A percentile compares a stretch with the other conserved stretches of the same genome.
These are phyloP conservation scores for Alternaria infectoria DNA, from an alignment of 2,329 filamentous ascomycete species.

Conservation along the genomic window DNA sequence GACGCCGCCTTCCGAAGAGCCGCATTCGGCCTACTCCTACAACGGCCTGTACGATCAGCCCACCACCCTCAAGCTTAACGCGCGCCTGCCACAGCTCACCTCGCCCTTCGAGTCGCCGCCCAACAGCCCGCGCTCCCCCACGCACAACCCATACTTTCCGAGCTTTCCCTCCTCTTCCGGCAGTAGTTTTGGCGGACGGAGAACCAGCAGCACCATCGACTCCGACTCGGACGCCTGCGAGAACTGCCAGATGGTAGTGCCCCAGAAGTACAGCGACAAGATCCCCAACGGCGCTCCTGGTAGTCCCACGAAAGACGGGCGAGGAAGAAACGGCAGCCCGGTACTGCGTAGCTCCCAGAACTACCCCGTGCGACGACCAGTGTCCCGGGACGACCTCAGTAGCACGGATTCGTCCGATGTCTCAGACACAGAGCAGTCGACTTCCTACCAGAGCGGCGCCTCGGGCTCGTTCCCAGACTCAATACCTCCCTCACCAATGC, in stretches of 20 bases:
- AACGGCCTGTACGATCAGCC: slow-evolving; percentile 45
- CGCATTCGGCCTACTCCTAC: slow-evolving; percentile 39
- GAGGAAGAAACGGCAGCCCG: slow-evolving; percentile 59
- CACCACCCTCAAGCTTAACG: slow-evolving; percentile 39
- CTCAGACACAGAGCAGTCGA: slow-evolving; percentile 48
- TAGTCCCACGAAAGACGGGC: slow-evolving; percentile 56
- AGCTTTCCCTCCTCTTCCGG: slow-evolving; percentile 40
- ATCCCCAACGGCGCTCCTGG: slow-evolving; percentile 61
- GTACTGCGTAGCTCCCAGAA: slow-evolving; percentile 62
- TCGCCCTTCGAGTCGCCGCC: slow-evolving; percentile 51
- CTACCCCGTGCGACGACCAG: slow-evolving; percentile 57
- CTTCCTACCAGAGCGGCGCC: slow-evolving; percentile 42
- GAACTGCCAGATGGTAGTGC: slow-evolving; percentile 63
- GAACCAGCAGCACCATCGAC: slow-evolving; percentile 48
- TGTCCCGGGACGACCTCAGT: slow-evolving; percentile 35
- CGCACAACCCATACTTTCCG: slow-evolving; percentile 59
- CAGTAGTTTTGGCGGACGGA: slow-evolving; percentile 38
- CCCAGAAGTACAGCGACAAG: slow-evolving; percentile 60
- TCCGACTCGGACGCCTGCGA: slow-evolving; percentile 62
- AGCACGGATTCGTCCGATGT: slow-evolving; percentile 46
- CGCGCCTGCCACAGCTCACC: slow-evolving; percentile 40
- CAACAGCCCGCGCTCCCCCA: slow-evolving; percentile 48
- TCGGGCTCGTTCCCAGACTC: slow-evolving; percentile 42
- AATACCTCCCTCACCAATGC: slow-evolving; percentile 51
- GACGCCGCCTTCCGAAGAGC: slow-evolving; percentile 49